These are phyloP conservation scores for Nitzschia sp. DNA, from an alignment of 108 stramenopile genomes.

Conservation along the genomic window DNA sequence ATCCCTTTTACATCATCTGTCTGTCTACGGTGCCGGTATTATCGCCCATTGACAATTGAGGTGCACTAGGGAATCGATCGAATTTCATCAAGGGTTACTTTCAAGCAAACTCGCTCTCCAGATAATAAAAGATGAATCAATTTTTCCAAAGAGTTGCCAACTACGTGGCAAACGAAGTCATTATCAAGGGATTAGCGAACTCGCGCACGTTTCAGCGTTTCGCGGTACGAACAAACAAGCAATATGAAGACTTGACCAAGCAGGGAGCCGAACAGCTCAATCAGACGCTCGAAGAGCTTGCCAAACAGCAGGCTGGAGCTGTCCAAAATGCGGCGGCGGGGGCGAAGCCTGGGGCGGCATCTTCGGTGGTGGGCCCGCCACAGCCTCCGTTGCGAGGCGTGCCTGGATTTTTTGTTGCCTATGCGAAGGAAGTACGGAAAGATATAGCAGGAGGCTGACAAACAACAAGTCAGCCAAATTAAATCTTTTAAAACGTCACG, in stretches of 20 bases:
- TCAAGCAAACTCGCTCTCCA: too few relatives aligned
- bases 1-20: too few relatives aligned
- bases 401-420: conserved; percentile 76
- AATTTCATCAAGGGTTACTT: too few relatives aligned
- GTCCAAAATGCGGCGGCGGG: not conserved
- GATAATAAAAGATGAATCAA: conserved; percentile 48
- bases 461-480: too few relatives aligned
- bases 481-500: too few relatives aligned
- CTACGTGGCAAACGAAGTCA: conserved; percentile 81
- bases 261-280: conserved; percentile 66
- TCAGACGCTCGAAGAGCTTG: conserved; percentile 62
- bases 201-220: conserved; percentile 82
- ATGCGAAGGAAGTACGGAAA: conserved; percentile 68
- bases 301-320: conserved; percentile 35
- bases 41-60: too few relatives aligned
- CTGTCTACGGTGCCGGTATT: too few relatives aligned
- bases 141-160: conserved; percentile 78
- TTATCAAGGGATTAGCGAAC: conserved; percentile 84
- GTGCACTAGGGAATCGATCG: too few relatives aligned
- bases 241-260: conserved; percentile 65
- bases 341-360: conserved; percentile 19
- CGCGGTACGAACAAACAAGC: conserved; percentile 72
- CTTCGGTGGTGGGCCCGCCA: conserved; percentile 38
- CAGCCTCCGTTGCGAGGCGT: conserved; percentile 63
- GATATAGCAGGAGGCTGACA: conserved; percentile 54